Evolutionary conservation across 2,329 filamentous ascomycete species (phyloP), one percentile per base, ranked within the genome.

Genomic region (Fusarium protoensiforme): DNA sequence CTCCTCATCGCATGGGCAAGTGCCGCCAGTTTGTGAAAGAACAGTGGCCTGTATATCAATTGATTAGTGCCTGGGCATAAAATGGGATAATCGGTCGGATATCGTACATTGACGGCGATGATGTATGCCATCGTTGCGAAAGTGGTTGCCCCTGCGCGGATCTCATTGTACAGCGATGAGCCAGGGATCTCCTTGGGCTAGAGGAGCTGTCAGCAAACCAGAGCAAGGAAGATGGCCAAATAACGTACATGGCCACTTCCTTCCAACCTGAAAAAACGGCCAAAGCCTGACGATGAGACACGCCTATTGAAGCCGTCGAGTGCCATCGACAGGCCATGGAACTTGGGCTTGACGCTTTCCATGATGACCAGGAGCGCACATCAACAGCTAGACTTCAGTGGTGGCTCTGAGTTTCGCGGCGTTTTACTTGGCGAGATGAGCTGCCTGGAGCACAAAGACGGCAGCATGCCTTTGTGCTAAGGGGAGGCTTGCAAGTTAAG

Each of bases 111-210:
- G 1, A 77, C 78, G 31, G 76, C 73, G 31, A 79, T 71, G 24
- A 78, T 78, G 48, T 78, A 78, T 18, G 69, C 68, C 76, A 79
- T 79, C 2, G 73, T 76, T 13, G 75, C 73, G 63, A 79, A 79
- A 1, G 90, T 91, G n/a, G 89, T 89, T 16, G 91, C 81, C 39
- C 90, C 90, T 36, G 90, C 90, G 57, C 89, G 86, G 64, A 92
- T 83, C 79, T 92, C 90, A 24, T 88, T 91, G 75, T 90, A 87
- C 81, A 92, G 90, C 65, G 84, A 86, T 51, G 88, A 86, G 20
- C 87, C 87, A 71, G 87, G 87, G 48, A 89, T 86, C 78, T 90
- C 88, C 67, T 83, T 84, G 4, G 61, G 38, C 73, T 78, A 48
- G 31, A 16, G 2, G 3, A 20, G 7, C 7, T 7, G 29, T 68